These are phyloP conservation scores for Pseudomonodictys pantanalensis DNA, from an alignment of 495 filamentous ascomycete genomes.

Conservation along the genomic window DNA sequence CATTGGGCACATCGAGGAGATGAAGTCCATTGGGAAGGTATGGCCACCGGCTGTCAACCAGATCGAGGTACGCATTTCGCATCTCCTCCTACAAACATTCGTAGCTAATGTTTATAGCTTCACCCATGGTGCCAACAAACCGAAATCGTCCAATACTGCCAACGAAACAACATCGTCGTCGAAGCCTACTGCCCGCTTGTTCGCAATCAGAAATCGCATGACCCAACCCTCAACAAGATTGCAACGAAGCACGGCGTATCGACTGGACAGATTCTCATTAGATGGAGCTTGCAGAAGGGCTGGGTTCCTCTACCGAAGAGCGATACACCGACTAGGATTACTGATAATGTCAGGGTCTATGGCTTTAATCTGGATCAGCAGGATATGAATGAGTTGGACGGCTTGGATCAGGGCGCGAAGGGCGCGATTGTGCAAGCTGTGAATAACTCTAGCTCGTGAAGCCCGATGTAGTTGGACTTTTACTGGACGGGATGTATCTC, in stretches of 20 bases:
- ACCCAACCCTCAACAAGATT: constrained; percentile 52
- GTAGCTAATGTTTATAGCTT: constrained; percentile 43
- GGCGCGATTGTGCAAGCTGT: constrained; percentile 41
- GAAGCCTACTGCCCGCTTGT: constrained; percentile 68
- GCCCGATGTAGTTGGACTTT: neutral
- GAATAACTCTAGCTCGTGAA: constrained; percentile 6
- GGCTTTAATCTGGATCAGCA: constrained; percentile 46
- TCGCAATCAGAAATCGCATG: constrained; percentile 58
- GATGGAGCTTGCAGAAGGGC: constrained; percentile 49
- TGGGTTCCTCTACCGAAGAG: constrained; percentile 55
- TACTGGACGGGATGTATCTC: too few species aligned
- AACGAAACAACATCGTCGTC: constrained; percentile 57
- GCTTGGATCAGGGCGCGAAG: constrained; percentile 38
- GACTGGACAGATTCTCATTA: constrained; percentile 42
- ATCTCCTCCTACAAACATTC: neutral
- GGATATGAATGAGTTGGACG: constrained; percentile 48
- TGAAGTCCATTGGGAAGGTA: constrained; percentile 59
- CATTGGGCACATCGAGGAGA: constrained; percentile 57
- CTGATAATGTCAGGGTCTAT: constrained; percentile 49
- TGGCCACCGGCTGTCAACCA: constrained; percentile 70
- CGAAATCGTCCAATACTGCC: constrained; percentile 58
- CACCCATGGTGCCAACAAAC: constrained; percentile 69
- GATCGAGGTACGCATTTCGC: constrained; percentile 52
- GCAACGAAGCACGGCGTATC: constrained; percentile 53
- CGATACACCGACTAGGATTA: constrained; percentile 46